Base-by-base conservation (phyloP, 768 basidiomycete genomes). In the Naganishia vaughanmartiniae region DNA sequence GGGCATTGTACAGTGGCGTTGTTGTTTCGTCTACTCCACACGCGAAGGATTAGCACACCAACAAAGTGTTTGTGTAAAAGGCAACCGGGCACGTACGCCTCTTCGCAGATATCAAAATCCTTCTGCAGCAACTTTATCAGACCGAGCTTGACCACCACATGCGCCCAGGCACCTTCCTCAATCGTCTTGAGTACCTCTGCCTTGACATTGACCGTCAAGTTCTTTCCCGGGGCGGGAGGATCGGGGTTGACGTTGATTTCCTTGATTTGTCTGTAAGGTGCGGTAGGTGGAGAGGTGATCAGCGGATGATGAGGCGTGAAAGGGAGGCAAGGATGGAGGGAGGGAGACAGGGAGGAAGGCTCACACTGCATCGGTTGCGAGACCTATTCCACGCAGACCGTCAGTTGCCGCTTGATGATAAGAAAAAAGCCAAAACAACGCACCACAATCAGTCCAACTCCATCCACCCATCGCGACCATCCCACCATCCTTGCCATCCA, bases 131-230 rank as follows among this genome's bases (percentile, higher is more conserved):
- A 79, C 83, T 92, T 96, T 78, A 99, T 87, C 33, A 92, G 83
- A 30, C 96, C 96, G n/a, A 98, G 84, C 81, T 97, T 98, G 68
- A 99, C 95, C 0, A 83, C 82, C 4, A 99, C 93, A 74, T 94
- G 88, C 10, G 90, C 95, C 75, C 87, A 90, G 46, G 95, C 90
- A 6, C 96, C 96, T 5, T 93, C 89, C 94, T 90, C 85, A 72
- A 98, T 87, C 6, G 75, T 79, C 67, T 87, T 80, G 9, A 80
- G 74, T 1, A 88, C 90, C 2, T 75, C 77, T 3, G 88, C 95
- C 7, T 83, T 83, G 21, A 90, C 94, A 4, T 82, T 89, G 72
- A 99, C 89, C n/a, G 92, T 94, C 75, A 99, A 82, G 74, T 92
- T 85, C 77, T 91, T 75, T 4, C 96, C 96, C 4, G 93, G 91